Base-by-base conservation (phyloP, 345 rosid species). In the Brassica incana region DNA sequence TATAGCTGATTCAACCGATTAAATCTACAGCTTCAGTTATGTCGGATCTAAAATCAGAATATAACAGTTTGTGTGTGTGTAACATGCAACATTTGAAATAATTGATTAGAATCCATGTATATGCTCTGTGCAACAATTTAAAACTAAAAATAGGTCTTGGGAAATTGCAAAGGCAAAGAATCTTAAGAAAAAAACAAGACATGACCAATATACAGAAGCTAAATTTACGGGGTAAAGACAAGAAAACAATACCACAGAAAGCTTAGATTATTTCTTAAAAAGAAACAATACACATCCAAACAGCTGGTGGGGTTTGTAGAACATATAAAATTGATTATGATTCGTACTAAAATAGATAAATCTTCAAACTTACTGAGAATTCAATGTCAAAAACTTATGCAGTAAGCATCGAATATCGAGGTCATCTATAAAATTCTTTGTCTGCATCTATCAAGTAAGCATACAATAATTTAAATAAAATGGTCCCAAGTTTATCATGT, bases 401-500 rank as follows among this genome's bases (percentile, higher is more conserved):
- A 50, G 56, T n/a, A 50, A 50, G 56, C 56, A 50, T 50, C 56
- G 18, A 50, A 14, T 50, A 48, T 50, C 56, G 56, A 50, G 40
- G 67, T 30, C 67, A 14, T 14, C 20, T 6, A 30, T 63, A 14
- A 30, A 27, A 11, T 3, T 63, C 2, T 63, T 14, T 63, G 40
- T 63, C 40, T 63, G 35, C 8, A 6, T 6, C 20, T 65, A 65
- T 15, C 7, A 38, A 50, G 45, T 9, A 60, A 36, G 36, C 67
- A 52, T 23, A 45, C 38, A 23, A 71, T 50, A 35, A 72, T 18
- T 11, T 32, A 27, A 72, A 38, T 38, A 38, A 72, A 72, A 8
- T 61, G 67, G 76, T 38, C 67, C 67, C 67, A 72, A 72, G 38
- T 40, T 58, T 59, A 30, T 67, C 78, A 75, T 58, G 48, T 45